A percentile compares a stretch with the other conserved stretches of the same genome.
Conservation (phyloP, 805 yeast genomes). For the Ogataea pilisensis region DNA sequence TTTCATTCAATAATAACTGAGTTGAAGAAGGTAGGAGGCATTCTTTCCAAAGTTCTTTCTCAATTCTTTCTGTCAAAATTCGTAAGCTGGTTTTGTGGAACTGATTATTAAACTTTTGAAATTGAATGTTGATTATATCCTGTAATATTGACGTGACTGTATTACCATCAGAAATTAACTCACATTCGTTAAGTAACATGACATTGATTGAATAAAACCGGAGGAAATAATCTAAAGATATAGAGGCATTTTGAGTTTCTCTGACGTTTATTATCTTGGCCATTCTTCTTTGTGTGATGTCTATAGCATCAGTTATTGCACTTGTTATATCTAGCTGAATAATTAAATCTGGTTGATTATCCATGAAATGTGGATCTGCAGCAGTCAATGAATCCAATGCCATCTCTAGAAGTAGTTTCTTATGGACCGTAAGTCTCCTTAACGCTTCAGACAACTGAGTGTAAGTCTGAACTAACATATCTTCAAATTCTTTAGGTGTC, state of each 20-base stretch:
- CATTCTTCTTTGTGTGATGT: slow-evolving; percentile 68
- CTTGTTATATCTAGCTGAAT: slow-evolving; percentile 63
- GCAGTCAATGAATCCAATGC: slow-evolving; percentile 47
- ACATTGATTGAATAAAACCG: slow-evolving; percentile 62
- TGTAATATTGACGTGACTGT: slow-evolving; percentile 55
- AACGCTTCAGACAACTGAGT: slow-evolving; percentile 67
- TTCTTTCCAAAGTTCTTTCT: slow-evolving; percentile 79
- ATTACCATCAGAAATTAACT: slow-evolving; percentile 65
- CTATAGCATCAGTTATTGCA: slow-evolving; percentile 64
- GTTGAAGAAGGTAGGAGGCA: slow-evolving; percentile 45
- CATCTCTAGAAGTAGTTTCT: slow-evolving; percentile 70
- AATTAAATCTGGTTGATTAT: slow-evolving; percentile 36
- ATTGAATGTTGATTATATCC: slow-evolving; percentile 63
- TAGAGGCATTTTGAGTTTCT: slow-evolving; percentile 59
- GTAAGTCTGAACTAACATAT: slow-evolving; percentile 58
- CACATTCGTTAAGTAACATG: slow-evolving; percentile 77
- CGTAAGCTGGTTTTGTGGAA: slow-evolving; percentile 51
- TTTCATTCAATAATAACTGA: slow-evolving; percentile 48
- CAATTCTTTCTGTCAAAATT: slow-evolving; percentile 45
- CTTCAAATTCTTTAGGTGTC: slow-evolving; percentile 72
- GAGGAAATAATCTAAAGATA: slow-evolving; percentile 58
- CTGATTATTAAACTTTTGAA: slow-evolving; percentile 52
- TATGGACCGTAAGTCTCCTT: slow-evolving; percentile 71
- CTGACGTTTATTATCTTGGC: slow-evolving; percentile 76
- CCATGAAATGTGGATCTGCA: slow-evolving; percentile 24